Conservation (phyloP, 371 early-diverging fungal genomes). For the Mortierella sp. region DNA sequence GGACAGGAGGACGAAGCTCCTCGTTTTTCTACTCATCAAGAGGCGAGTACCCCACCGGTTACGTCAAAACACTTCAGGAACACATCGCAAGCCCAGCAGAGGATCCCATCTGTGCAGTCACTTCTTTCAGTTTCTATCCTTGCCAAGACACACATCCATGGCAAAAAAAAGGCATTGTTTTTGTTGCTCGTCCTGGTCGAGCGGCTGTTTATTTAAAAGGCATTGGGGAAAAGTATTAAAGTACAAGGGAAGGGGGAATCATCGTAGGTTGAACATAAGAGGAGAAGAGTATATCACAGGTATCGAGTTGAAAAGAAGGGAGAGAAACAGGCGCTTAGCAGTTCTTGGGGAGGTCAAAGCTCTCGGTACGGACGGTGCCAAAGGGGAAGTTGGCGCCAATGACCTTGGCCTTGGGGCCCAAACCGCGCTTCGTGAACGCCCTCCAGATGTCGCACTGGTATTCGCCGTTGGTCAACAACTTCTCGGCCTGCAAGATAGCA, state of each 20-base stretch:
- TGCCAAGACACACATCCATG: neutral
- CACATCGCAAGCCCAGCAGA: neutral
- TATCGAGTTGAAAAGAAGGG: neutral
- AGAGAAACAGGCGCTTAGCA: conserved; percentile 41
- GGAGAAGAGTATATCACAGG: neutral
- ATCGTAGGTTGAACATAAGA: neutral
- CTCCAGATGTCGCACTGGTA: conserved; percentile 90
- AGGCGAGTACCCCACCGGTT: conserved; percentile 24
- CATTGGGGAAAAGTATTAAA: neutral
- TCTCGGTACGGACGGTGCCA: conserved; percentile 75
- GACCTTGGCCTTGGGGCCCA: conserved; percentile 81
- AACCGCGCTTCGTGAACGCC: conserved; percentile 94
- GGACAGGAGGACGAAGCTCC: neutral
- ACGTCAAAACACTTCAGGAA: conserved; percentile 17
- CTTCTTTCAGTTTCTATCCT: neutral
- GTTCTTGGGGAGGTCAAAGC: conserved; percentile 67
- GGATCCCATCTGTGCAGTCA: neutral
- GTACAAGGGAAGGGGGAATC: neutral
- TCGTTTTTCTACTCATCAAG: neutral
- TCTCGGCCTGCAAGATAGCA: conserved; percentile 92
- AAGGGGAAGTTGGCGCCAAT: conserved; percentile 73
- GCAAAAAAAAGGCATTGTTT: neutral
- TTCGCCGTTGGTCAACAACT: conserved; percentile 80
- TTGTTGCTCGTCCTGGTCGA: neutral
- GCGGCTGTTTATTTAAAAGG: neutral